These are phyloP conservation scores for Trichoderma breve DNA, from an alignment of 2,329 filamentous ascomycete species.

Conservation along the genomic window DNA sequence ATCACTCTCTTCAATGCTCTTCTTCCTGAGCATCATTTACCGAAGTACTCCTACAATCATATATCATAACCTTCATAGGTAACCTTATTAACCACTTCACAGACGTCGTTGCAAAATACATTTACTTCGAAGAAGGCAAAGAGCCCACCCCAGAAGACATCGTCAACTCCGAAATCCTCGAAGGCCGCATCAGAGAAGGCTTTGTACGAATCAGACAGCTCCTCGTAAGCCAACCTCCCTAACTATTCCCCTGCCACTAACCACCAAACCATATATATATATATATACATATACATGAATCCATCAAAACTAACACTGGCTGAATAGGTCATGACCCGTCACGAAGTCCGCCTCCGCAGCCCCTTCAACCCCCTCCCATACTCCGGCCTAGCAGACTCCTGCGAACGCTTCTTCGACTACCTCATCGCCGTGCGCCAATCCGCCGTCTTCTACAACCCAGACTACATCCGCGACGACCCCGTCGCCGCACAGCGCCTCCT, in stretches of 20 bases:
- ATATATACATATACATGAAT: not conserved
- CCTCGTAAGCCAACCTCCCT: constrained; percentile 36
- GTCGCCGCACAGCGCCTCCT: constrained; percentile 50
- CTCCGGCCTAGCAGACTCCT: constrained; percentile 53
- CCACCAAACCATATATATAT: not conserved
- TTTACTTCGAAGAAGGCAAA: constrained; percentile 56
- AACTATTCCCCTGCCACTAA: too few relatives aligned
- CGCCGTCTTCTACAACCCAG: constrained; percentile 56
- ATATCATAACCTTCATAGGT: not conserved
- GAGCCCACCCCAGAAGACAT: constrained; percentile 52
- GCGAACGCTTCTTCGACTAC: constrained; percentile 59
- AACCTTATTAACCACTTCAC: not conserved
- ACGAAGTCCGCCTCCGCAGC: constrained; percentile 57
- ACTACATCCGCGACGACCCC: constrained; percentile 49
- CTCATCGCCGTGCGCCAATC: constrained; percentile 57
- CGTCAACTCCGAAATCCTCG: constrained; percentile 54
- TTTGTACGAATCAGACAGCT: constrained; percentile 58
- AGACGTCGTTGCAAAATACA: constrained; percentile 54
- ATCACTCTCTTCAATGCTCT: constrained; percentile 55
- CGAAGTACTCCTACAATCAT: constrained; percentile 38
- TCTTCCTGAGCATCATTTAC: constrained; percentile 58
- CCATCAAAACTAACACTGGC: not conserved
- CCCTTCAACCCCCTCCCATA: constrained; percentile 58
- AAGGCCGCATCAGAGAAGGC: constrained; percentile 58
- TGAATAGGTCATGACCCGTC: constrained; percentile 50